Evolutionary conservation across 2,329 filamentous ascomycete species (phyloP).

Genomic region (Cytospora schulzeri): DNA sequence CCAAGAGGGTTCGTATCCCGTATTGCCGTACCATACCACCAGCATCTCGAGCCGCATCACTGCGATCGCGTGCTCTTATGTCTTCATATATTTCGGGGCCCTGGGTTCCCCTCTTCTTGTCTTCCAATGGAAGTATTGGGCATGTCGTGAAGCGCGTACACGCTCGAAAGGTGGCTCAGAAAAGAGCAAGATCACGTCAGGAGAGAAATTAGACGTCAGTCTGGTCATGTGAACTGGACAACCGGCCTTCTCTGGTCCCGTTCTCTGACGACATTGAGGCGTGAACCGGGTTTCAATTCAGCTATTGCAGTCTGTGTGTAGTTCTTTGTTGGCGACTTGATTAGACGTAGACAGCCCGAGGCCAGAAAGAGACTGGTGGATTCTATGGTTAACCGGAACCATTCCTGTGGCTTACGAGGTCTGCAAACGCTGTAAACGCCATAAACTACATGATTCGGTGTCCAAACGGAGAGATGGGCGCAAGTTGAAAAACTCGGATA

Average conservation of each 20-base stretch:
- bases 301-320: not conserved
- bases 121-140: too few species aligned
- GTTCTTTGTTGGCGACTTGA: not conserved
- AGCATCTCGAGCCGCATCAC: not conserved
- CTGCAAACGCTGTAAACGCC: not conserved
- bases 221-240: too few species aligned
- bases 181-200: too few species aligned
- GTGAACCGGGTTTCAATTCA: not conserved
- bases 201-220: too few species aligned
- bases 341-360: not conserved
- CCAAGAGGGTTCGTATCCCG: not conserved
- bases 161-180: too few species aligned
- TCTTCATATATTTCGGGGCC: not conserved
- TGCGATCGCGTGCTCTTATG: not conserved
- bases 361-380: not conserved
- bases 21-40: not conserved
- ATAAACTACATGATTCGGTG: not conserved
- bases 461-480: not conserved
- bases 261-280: too few species aligned
- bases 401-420: not conserved
- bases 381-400: not conserved
- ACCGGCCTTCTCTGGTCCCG: too few species aligned
- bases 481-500: not conserved
- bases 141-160: too few species aligned
- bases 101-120: not conserved